Evolutionary conservation across 2,329 filamentous ascomycete species (phyloP), one percentile per base, ranked within the genome.

Genomic region (Fusarium sublunatum): DNA sequence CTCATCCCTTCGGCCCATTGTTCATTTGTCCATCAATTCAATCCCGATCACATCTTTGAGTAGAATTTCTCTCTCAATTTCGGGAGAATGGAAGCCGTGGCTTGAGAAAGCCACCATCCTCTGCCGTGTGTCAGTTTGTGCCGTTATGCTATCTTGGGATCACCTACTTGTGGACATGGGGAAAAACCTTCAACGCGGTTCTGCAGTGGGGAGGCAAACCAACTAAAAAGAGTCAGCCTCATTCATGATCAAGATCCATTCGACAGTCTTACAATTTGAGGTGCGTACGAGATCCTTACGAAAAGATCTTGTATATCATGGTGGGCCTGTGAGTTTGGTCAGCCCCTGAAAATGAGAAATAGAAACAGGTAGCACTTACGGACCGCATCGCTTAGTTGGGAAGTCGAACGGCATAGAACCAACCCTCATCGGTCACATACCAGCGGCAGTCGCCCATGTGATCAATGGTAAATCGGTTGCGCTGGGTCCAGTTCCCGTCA

Each of bases 361-460:
- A 2, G 12, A 34, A 13, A 25, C 10, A 24, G 36, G 15, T 32
- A n/a, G 8, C 36, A 61, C 69, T 59, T 46, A 61, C 58, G 29
- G 43, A 52, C 44, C 34, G 26, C 22, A 25, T 32, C 26, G 42
- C 22, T 52, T 70, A 79, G 53, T 75, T 73, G 28, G 81, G 78
- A 44, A 87, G 75, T 48, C 85, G 81, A 45, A 86, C 80, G 57
- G 86, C 86, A 67, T 89, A 89, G 72, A 88, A 88, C 70, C 81
- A 79, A 25, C 86, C 86, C 52, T 82, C 79, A 45, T 82, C 77
- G 57, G 80, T 81, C 52, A 86, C 78, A 70, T 84, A 88, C 87
- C 87, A 89, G 52, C 84, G 81, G 65, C 79, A 81, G 50, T 81
- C 77, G 26, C 81, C 82, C 69, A 86, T 80, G 70, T 80, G 78